Percentiles rank a stretch among this genome's conserved stretches.
These are phyloP conservation scores for Phoenix dactylifera DNA, from an alignment of 176 grass and related monocot species.

Conservation along the genomic window DNA sequence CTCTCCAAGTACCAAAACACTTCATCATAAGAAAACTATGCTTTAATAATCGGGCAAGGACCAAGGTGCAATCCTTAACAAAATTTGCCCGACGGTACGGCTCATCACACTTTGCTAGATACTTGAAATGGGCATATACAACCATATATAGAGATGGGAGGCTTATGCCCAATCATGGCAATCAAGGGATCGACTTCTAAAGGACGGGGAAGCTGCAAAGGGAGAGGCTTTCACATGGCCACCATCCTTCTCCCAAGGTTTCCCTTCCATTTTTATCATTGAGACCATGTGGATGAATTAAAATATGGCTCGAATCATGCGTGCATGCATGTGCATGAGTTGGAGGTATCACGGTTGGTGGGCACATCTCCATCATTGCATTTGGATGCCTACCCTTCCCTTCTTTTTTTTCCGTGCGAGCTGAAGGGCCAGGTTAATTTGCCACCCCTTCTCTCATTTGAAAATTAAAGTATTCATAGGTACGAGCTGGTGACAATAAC, in stretches of 20 bases:
- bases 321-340: conserved; percentile 18
- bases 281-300: conserved; percentile 43
- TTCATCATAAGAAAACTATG: too few relatives aligned
- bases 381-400: background rate
- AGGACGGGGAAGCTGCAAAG: conserved; percentile 20
- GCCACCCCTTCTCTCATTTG: background rate
- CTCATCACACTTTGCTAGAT: too few relatives aligned
- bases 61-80: too few relatives aligned
- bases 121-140: too few relatives aligned
- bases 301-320: background rate
- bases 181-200: background rate
- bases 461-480: background rate
- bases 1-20: too few relatives aligned
- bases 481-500: conserved; percentile 7
- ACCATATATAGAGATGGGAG: too few relatives aligned
- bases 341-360: conserved; percentile 1
- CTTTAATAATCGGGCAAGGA: too few relatives aligned
- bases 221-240: conserved; percentile 52
- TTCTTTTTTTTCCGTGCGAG: background rate
- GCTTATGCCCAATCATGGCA: too few relatives aligned
- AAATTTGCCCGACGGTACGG: too few relatives aligned
- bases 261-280: conserved; percentile 1
- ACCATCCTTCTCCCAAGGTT: conserved; percentile 30
- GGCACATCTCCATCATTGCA: conserved; percentile 15
- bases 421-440: background rate